These are phyloP conservation scores for Picocystis salinarum DNA, from an alignment of 139 green algal species.

Conservation along the genomic window DNA sequence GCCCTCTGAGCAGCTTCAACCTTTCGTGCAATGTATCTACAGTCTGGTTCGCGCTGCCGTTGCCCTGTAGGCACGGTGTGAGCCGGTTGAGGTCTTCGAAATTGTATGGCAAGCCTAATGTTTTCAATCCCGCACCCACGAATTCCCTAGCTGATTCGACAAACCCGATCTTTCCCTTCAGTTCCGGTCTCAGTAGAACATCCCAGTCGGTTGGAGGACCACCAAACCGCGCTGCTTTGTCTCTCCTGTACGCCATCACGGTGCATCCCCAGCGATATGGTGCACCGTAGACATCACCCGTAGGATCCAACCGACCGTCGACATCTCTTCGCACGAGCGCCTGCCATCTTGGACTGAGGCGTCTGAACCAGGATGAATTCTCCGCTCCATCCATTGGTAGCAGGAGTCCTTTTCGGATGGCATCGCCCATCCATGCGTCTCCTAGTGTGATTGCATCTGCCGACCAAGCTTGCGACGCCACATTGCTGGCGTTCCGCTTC, in stretches of 20 bases:
- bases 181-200: slow-evolving; percentile 53
- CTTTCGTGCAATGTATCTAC: no score
- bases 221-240: slow-evolving; percentile 14
- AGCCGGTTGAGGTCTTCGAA: no score
- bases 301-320: slow-evolving; percentile 1
- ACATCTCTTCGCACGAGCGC: slow-evolving; percentile 28
- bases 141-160: slow-evolving; percentile 50
- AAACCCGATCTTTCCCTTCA: slow-evolving; percentile 40
- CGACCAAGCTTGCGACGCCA: no score
- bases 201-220: slow-evolving; percentile 38
- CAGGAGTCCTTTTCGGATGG: slow-evolving; percentile 34
- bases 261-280: slow-evolving; percentile 61
- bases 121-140: slow-evolving; percentile 43
- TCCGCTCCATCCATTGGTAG: slow-evolving; percentile 40
- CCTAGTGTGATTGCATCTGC: slow-evolving; percentile 53
- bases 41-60: no score
- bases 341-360: slow-evolving; percentile 31
- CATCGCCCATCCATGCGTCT: slow-evolving; percentile 49
- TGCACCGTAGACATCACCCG: slow-evolving; percentile 38
- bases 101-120: slow-evolving; percentile 7
- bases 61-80: no score
- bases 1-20: no score
- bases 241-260: slow-evolving; percentile 39
- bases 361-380: slow-evolving; percentile 25
- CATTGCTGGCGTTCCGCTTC: no score